phyloP scores from a whole-genome alignment of 2,329 filamentous ascomycete species.

The Beauveria asiatica region DNA sequence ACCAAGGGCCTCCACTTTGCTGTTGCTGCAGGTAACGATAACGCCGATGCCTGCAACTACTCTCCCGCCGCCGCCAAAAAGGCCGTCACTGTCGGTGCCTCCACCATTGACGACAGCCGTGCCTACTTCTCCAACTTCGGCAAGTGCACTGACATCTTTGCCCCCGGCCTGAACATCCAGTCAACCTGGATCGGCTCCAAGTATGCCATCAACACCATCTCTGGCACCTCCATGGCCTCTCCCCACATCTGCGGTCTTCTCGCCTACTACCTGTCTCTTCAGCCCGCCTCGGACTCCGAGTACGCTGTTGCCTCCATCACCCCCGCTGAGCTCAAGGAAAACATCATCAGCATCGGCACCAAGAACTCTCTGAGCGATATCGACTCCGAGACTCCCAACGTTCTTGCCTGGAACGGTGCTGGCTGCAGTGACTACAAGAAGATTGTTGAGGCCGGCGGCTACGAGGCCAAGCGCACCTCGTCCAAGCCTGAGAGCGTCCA shows the following conservation, averaged over 20 bases:
- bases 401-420: slow-evolving; percentile 98
- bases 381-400: slow-evolving; percentile 78
- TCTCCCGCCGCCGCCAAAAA: slow-evolving; percentile 88
- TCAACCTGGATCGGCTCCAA: slow-evolving; percentile 98
- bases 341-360: slow-evolving; percentile 77
- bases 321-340: slow-evolving; percentile 87
- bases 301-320: slow-evolving; percentile 85
- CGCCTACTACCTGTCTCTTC: slow-evolving; percentile 95
- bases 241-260: slow-evolving; percentile 94
- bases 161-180: slow-evolving; percentile 89
- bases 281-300: slow-evolving; percentile 81
- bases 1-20: slow-evolving; percentile 91
- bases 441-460: slow-evolving; percentile 67
- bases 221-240: slow-evolving; percentile 97
- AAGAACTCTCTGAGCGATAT: slow-evolving; percentile 70
- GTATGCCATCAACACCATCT: slow-evolving; percentile 96
- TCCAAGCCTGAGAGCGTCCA: slow-evolving; percentile 50
- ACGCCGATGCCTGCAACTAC: slow-evolving; percentile 98
- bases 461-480: slow-evolving; percentile 44
- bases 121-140: slow-evolving; percentile 99
- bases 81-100: slow-evolving; percentile 92
- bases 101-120: slow-evolving; percentile 85
- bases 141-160: slow-evolving; percentile 99
- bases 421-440: slow-evolving; percentile 83
- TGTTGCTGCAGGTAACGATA: slow-evolving; percentile 97